Conservation (phyloP, 257 asterid species). For the Plantago ovata region DNA sequence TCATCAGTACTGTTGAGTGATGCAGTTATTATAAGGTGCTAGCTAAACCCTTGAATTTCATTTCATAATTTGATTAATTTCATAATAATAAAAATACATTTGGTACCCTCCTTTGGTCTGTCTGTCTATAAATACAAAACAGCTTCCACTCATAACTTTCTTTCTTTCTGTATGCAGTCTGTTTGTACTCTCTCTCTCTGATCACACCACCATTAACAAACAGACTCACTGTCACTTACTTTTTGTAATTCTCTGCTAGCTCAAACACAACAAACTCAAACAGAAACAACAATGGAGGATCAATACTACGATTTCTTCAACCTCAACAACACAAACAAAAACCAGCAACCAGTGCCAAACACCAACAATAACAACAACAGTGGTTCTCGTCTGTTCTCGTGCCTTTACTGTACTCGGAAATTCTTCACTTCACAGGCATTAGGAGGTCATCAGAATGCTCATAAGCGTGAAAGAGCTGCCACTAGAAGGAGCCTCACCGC, state of each 20-base stretch:
- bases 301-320: constrained; percentile 45
- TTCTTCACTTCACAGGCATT: constrained; percentile 88
- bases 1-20: too few relatives aligned
- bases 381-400: constrained; percentile 51
- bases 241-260: constrained; percentile 26
- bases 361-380: constrained; percentile 7
- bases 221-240: not conserved
- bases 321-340: constrained; percentile 4
- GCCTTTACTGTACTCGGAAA: constrained; percentile 82
- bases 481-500: constrained; percentile 42
- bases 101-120: too few relatives aligned
- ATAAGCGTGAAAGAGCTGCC: constrained; percentile 88
- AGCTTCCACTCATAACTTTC: too few relatives aligned
- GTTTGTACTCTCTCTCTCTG: too few relatives aligned
- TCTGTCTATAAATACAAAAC: too few relatives aligned
- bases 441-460: constrained; percentile 96
- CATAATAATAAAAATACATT: too few relatives aligned
- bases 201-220: too few relatives aligned
- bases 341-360: constrained; percentile 15
- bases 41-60: not conserved
- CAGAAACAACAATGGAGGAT: constrained; percentile 46
- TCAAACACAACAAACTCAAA: too few relatives aligned
- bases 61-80: not conserved
- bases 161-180: too few relatives aligned
- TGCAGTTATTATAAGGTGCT: too few relatives aligned